phyloP scores from a whole-genome alignment of 768 basidiomycete species.

The Suillus americanus region DNA sequence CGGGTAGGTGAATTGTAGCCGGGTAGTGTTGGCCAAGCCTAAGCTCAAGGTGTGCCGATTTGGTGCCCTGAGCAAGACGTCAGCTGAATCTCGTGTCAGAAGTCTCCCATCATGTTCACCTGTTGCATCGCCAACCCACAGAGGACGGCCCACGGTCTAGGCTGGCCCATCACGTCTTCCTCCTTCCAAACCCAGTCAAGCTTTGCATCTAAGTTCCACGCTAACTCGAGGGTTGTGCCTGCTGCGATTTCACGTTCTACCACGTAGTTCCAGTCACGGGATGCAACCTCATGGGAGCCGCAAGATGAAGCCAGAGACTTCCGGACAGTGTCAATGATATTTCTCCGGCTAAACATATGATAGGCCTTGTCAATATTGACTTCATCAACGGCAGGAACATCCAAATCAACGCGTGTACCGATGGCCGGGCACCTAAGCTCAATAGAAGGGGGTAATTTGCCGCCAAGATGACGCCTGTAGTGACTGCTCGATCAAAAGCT shows the following conservation, averaged over 20 bases:
- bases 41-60: slow-evolving; percentile 65
- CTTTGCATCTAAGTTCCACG: slow-evolving; percentile 72
- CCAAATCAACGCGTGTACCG: slow-evolving; percentile 66
- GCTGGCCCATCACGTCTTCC: slow-evolving; percentile 59
- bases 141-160: slow-evolving; percentile 70
- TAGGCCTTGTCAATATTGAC: slow-evolving; percentile 40
- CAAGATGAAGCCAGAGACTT: slow-evolving; percentile 49
- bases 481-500: slow-evolving; percentile 5
- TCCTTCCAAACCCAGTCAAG: slow-evolving; percentile 88
- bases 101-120: slow-evolving; percentile 40
- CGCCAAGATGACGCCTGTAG: slow-evolving; percentile 69
- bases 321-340: slow-evolving; percentile 63
- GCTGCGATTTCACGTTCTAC: slow-evolving; percentile 51
- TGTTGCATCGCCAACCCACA: slow-evolving; percentile 74
- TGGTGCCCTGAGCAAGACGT: slow-evolving; percentile 30
- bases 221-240: slow-evolving; percentile 67
- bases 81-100: slow-evolving; percentile 4
- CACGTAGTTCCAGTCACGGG: slow-evolving; percentile 59
- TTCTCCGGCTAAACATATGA: slow-evolving; percentile 55
- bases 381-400: slow-evolving; percentile 53
- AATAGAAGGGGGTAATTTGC: slow-evolving; percentile 63
- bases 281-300: slow-evolving; percentile 11
- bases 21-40: slow-evolving; percentile 72
- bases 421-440: slow-evolving; percentile 71
- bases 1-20: slow-evolving; percentile 38